Base-by-base conservation (phyloP, 2,329 filamentous ascomycete species). In the Claviceps africana region DNA sequence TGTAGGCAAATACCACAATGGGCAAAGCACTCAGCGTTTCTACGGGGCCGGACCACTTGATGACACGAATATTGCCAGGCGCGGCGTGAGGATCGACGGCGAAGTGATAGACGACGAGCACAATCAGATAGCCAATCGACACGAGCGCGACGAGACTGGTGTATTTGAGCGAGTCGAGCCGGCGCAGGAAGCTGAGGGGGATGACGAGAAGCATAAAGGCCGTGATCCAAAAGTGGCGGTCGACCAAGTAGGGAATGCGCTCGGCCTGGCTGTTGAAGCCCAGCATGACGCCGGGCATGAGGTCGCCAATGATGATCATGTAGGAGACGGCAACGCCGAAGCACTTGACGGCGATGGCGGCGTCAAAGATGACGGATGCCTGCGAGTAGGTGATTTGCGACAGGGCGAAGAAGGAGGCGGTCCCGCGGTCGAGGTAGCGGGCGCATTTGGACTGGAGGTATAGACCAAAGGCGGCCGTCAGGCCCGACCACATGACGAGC, bases 1-100 rank as follows among this genome's bases (percentile, higher is more conserved):
- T 98, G 66, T 97, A 98, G n/a, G 91, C 93, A 73, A 98, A 98
- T 2, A 98, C 88, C 53, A 97, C 90, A 51, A 98, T 89, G 0
- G 93, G 93, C 57, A 98, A 81, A 56, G 86, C 90, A 59, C 88
- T 88, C 51, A 98, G 74, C 7, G 86, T 83, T 37, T 85, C 79
- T 10, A 95, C 75, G 3, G 87, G 76, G 8, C 91, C 88, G 44
- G 82, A 84, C 84, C 88, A 95, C 56, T 79, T 72, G 56, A 96
- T 75, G 31, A 88, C 71, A 48, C 86, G 81, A 54, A 98, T 81
- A 10, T 83, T 78, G 13, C 87, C 85, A 51, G 88, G 80, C 50
- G 86, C 81, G 19, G 80, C 77, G 54, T 86, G 76, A 1, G 85
- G 83, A 66, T 97, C 91, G 25, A 83, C 84, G 43, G 83, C 75